phyloP scores from a whole-genome alignment of 257 asterid genomes.

The Lycium ferocissimum region DNA sequence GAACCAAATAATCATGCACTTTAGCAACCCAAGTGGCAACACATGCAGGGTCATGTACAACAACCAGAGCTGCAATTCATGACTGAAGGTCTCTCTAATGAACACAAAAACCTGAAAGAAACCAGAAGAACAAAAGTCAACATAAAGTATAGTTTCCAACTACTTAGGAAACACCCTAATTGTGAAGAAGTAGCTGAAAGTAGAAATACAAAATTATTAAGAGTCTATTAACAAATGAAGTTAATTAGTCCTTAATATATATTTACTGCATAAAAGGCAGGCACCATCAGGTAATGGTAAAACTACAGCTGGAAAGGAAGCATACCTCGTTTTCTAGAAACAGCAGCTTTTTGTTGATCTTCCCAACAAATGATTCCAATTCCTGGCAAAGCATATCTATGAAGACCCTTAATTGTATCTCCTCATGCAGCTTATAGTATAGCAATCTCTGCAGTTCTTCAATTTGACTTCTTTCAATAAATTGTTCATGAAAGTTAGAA shows the following conservation, averaged over 20 bases:
- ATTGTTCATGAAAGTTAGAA: conserved; percentile 43
- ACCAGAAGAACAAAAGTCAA: conserved; percentile 51
- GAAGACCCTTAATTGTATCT: conserved; percentile 47
- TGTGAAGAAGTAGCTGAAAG: conserved; percentile 2
- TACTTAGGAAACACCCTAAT: background rate
- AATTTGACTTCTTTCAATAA: conserved; percentile 63
- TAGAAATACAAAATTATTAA: background rate
- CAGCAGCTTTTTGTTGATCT: conserved; percentile 52
- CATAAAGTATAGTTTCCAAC: background rate
- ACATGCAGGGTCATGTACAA: conserved; percentile 64
- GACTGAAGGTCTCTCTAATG: conserved; percentile 59
- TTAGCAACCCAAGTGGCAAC: conserved; percentile 88
- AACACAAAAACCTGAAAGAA: conserved; percentile 66
- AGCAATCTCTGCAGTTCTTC: conserved; percentile 63
- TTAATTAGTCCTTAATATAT: background rate
- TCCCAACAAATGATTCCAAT: conserved; percentile 55
- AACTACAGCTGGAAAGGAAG: conserved; percentile 27
- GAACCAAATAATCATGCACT: conserved; percentile 71
- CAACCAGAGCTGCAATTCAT: conserved; percentile 70
- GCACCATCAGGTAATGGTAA: background rate
- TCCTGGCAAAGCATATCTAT: conserved; percentile 62
- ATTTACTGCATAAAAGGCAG: background rate
- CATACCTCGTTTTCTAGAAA: conserved; percentile 74
- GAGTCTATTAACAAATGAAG: background rate
- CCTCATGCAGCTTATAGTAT: conserved; percentile 50